Base-by-base conservation (phyloP, 306 rosid genomes). In the Carpinus fangiana region DNA sequence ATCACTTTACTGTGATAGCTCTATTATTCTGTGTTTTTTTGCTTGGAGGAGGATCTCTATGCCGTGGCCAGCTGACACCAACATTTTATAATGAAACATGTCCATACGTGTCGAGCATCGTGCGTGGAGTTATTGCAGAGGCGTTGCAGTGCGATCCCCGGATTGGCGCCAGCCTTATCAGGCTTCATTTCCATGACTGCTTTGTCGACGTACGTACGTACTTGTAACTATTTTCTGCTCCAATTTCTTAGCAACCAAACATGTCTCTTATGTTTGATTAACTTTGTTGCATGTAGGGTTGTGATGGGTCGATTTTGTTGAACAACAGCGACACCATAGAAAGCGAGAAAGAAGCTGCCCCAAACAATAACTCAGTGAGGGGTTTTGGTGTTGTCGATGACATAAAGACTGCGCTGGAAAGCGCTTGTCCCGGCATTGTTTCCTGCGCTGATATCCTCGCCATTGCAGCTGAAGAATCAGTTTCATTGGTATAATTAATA, bases 361-460 rank as follows among this genome's bases (percentile, higher is more conserved):
- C 77, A 53, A 88, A 90, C 54, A 52, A 3, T 3, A 82, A 88
- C 66, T 90, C 92, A 4, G 59, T 76, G 5, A 86, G 92, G 60
- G 92, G 94, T 0, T 83, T 84, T 28, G 84, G 87, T 5, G 90
- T 86, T 0, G 80, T 88, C 5, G 86, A 86, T 46, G 11, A 86
- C 23, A 84, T 90, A 41, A 90, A 90, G 52, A 21, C 81, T 0
- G 86, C 81, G 0, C 51, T 90, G 7, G 94, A 90, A 77, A 0
- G 1, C 3, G 59, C 50, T 47, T 90, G 91, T 20, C 90, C 92
- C 0, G 20, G 5, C 13, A 64, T 28, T 0, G 93, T 88, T 76
- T 90, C 93, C 18, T 90, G 91, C 67, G 91, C 91, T 38, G 90
- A 87, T 71, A 83, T 89, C 68, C 87, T 90, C 13, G 70, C 93